Evolutionary conservation across 768 basidiomycete species (phyloP), one percentile per base, ranked within the genome.

Genomic region (Mycena polygramma): DNA sequence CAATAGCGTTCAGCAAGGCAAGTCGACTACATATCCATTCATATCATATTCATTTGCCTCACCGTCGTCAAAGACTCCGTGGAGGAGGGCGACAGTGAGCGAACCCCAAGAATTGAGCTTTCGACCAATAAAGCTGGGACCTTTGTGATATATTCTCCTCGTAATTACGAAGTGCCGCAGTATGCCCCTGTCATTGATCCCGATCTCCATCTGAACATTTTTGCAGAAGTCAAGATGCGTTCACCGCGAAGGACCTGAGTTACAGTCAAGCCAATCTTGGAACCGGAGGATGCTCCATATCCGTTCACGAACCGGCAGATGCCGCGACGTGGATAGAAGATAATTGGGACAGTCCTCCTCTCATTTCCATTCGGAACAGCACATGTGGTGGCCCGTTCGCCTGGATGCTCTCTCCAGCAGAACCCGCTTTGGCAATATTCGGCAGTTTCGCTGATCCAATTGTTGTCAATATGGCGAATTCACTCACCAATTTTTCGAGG

Each of bases 401-500:
- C 41, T 41, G 41, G 41, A 41, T 41, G 41, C 41, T 41, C 15
- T 41, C 41, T 10, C 41, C 41, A 41, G 41, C 41, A 15, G 41
- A 41, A 41, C 41, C 41, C 11, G 41, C 41, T 15, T 41, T 41
- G 41, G 24, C 49, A 14, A 26, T 51, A n/a, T 51, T 51, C 49
- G 22, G 49, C 20, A 24, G n/a, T 22, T 24, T 24, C n/a, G 24
- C 22, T 24, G 49, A 57, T 55, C 30, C 53, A 14, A 22, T 41
- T 6, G 43, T 64, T 7, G 10, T n/a, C 2, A 36, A 19, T 26
- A 17, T 41, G 24, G 62, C 62, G n/a, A 2, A 53, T 35, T 39
- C 52, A 3, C 62, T 63, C 19, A 51, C 62, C 41, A 43, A 43
- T 13, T 26, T 15, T 7, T 63, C 62, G 4, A 51, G 62, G 13